phyloP scores from a whole-genome alignment of 2,329 filamentous ascomycete species.

The Penicillium aurantiogriseum region DNA sequence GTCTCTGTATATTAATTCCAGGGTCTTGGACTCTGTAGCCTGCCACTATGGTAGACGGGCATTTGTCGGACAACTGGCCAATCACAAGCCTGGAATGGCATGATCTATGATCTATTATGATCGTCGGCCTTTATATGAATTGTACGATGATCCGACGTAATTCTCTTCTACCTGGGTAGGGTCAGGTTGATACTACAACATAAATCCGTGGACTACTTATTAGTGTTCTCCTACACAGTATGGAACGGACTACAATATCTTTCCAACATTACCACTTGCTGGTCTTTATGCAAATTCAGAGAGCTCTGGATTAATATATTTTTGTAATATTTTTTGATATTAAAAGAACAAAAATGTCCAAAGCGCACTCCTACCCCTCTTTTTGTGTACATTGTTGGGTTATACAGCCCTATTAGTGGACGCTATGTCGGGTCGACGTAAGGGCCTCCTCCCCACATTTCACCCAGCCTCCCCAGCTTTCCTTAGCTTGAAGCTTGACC shows the following conservation, averaged over 20 bases:
- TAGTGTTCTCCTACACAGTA: neutral
- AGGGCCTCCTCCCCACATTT: conserved; percentile 7
- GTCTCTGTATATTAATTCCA: neutral
- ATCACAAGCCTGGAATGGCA: conserved; percentile 16
- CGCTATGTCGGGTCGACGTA: conserved; percentile 1
- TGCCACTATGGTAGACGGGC: conserved; percentile 17
- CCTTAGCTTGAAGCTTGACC: neutral
- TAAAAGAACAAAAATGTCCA: neutral
- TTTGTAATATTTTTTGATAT: neutral
- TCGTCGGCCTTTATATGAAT: conserved; percentile 4
- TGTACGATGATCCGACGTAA: neutral
- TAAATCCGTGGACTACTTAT: neutral
- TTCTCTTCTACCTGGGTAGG: neutral
- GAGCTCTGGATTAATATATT: neutral
- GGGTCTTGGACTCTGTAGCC: too few relatives aligned
- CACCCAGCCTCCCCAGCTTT: neutral
- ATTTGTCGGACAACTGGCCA: conserved; percentile 31
- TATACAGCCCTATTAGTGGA: neutral
- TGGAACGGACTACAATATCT: neutral
- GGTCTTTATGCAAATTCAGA: neutral
- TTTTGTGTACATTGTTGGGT: neutral
- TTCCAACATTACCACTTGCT: neutral
- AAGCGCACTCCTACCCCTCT: neutral
- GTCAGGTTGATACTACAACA: neutral
- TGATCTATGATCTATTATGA: conserved; percentile 23